phyloP scores from a whole-genome alignment of 2,329 filamentous ascomycete species.

The Diaporthe vaccinii region DNA sequence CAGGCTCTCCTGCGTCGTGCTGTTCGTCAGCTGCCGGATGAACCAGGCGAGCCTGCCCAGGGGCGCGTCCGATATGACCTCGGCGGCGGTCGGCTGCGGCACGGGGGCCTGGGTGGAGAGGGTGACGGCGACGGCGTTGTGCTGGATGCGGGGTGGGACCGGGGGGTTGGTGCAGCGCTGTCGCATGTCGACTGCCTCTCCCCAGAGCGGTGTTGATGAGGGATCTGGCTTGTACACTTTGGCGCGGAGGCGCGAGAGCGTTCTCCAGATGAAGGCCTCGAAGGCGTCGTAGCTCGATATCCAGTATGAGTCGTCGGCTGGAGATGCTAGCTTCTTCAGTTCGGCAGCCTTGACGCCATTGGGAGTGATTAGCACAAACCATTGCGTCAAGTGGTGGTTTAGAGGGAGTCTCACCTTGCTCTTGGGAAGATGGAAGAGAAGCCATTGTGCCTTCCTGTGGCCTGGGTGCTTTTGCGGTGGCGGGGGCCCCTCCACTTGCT shows the following conservation, averaged over 20 bases:
- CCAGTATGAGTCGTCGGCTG: constrained; percentile 51
- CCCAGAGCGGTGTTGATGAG: constrained; percentile 51
- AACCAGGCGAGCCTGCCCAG: constrained; percentile 52
- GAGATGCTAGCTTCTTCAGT: constrained; percentile 54
- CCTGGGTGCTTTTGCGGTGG: constrained; percentile 47
- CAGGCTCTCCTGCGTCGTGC: constrained; percentile 50
- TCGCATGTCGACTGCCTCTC: constrained; percentile 56
- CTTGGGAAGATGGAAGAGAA: constrained; percentile 59
- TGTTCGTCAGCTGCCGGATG: constrained; percentile 53
- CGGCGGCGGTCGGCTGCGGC: constrained; percentile 47
- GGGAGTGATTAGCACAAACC: background rate
- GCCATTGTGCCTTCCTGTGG: constrained; percentile 45
- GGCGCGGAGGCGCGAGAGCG: constrained; percentile 51
- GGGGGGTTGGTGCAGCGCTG: constrained; percentile 50
- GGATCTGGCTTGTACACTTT: constrained; percentile 51
- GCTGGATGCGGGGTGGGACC: constrained; percentile 52
- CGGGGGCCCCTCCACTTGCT: constrained; percentile 50
- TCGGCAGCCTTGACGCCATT: constrained; percentile 45
- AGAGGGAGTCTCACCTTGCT: constrained; percentile 49
- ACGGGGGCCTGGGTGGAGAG: constrained; percentile 46
- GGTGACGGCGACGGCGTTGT: constrained; percentile 51
- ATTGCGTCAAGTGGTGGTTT: no score
- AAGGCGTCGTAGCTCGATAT: constrained; percentile 61
- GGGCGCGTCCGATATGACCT: constrained; percentile 53
- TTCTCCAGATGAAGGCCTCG: constrained; percentile 57